Percentiles rank a stretch among this genome's conserved stretches.
Conservation (phyloP, 805 yeast species). For the Yarrowia sp. region DNA sequence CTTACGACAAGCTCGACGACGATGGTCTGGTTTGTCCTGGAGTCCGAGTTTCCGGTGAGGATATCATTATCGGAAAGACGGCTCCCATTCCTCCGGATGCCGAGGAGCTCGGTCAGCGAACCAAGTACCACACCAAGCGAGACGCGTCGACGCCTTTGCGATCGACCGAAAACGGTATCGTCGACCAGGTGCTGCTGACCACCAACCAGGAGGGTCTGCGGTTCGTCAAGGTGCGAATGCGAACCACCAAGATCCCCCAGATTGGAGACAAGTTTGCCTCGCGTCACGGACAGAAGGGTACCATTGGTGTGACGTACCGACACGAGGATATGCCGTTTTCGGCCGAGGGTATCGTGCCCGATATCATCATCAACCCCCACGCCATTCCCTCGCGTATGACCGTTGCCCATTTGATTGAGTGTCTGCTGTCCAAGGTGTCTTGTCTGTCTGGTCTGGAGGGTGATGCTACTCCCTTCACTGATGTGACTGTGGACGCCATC, state of each 20-base stretch:
- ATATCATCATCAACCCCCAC: slow-evolving; percentile 96
- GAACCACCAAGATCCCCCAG: slow-evolving; percentile 98
- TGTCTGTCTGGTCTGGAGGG: slow-evolving; percentile 96
- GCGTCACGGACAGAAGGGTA: slow-evolving; percentile 99
- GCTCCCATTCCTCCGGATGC: slow-evolving; percentile 99
- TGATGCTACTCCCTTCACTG: slow-evolving; percentile 99
- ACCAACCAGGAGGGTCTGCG: slow-evolving; percentile 98
- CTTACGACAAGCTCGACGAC: slow-evolving; percentile 96
- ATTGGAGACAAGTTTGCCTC: slow-evolving; percentile 99
- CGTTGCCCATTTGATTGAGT: slow-evolving; percentile 98
- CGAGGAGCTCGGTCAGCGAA: slow-evolving; percentile 97
- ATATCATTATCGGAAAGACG: slow-evolving; percentile 97
- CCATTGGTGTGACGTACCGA: slow-evolving; percentile 97
- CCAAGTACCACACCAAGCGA: slow-evolving; percentile 96
- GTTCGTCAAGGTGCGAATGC: slow-evolving; percentile 97
- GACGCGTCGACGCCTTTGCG: slow-evolving; percentile 98
- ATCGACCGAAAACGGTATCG: slow-evolving; percentile 97
- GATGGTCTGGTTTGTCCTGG: slow-evolving; percentile 99
- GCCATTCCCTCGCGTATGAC: slow-evolving; percentile 99
- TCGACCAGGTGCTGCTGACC: slow-evolving; percentile 94
- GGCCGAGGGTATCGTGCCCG: slow-evolving; percentile 95
- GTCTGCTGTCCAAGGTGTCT: slow-evolving; percentile 93
- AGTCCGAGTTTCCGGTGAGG: slow-evolving; percentile 98
- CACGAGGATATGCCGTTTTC: slow-evolving; percentile 99
- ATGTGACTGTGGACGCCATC: slow-evolving; percentile 96